Evolutionary conservation across 306 rosid genomes (phyloP).

Genomic region (Castanea crenata): DNA sequence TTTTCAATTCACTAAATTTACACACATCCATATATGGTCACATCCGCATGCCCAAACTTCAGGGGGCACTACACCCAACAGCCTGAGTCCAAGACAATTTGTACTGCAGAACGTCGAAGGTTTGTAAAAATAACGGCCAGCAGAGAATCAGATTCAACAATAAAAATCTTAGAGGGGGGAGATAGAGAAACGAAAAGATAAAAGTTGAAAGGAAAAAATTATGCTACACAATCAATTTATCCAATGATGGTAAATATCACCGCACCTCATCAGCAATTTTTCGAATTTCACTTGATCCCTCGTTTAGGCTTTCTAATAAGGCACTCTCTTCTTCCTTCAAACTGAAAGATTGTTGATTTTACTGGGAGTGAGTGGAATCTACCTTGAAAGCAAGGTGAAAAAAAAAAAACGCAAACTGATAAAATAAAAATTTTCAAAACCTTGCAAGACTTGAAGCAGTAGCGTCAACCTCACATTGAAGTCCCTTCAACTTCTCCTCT

Average conservation of each 20-base stretch:
- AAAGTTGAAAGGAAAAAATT: too few relatives aligned
- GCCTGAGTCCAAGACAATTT: not conserved
- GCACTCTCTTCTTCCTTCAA: slow-evolving; percentile 59
- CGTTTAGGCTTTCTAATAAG: slow-evolving; percentile 29
- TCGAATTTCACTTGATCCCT: slow-evolving; percentile 36
- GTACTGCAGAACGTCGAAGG: not conserved
- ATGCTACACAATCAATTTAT: slow-evolving; percentile 1
- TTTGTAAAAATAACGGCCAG: not conserved
- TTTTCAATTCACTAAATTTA: not conserved
- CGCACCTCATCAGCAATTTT: slow-evolving; percentile 51
- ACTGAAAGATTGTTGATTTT: slow-evolving; percentile 41
- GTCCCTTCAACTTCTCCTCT: slow-evolving; percentile 61
- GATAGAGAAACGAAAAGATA: not conserved
- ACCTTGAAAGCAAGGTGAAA: slow-evolving; percentile 24
- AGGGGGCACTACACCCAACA: not conserved
- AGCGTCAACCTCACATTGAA: slow-evolving; percentile 45
- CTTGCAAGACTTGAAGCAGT: slow-evolving; percentile 46
- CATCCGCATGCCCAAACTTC: not conserved
- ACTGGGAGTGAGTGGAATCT: slow-evolving; percentile 20
- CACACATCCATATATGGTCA: not conserved
- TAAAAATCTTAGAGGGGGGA: not conserved
- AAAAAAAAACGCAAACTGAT: slow-evolving; percentile 3
- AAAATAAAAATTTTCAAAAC: slow-evolving; percentile 32
- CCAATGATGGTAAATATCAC: slow-evolving; percentile 5
- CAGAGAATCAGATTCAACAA: not conserved